phyloP scores from a whole-genome alignment of 2,329 filamentous ascomycete genomes.

The Bisporella sp. region DNA sequence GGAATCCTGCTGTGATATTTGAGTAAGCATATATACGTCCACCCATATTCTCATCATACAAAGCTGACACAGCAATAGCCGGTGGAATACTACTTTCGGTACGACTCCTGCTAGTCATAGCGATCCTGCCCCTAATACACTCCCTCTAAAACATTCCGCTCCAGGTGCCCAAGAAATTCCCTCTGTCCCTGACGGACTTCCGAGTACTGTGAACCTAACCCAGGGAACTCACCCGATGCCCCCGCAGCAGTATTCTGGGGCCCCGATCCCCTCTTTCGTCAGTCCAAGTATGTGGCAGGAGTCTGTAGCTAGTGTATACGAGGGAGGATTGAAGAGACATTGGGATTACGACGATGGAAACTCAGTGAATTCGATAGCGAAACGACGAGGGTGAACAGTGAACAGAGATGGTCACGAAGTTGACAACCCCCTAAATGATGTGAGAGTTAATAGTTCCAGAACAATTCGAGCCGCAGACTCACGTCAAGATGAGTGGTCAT shows the following conservation, averaged over 20 bases:
- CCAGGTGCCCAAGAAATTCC: slow-evolving; percentile 40
- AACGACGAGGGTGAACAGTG: slow-evolving; percentile 19
- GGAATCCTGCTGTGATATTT: slow-evolving; percentile 86
- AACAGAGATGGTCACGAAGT: background rate
- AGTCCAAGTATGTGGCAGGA: slow-evolving; percentile 70
- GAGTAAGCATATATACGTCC: slow-evolving; percentile 55
- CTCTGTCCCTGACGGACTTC: slow-evolving; percentile 40
- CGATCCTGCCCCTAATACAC: slow-evolving; percentile 27
- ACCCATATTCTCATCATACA: background rate
- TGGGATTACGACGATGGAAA: slow-evolving; percentile 41
- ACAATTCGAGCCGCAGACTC: too few species aligned
- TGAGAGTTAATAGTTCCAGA: too few species aligned
- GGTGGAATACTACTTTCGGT: slow-evolving; percentile 94
- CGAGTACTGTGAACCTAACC: slow-evolving; percentile 36
- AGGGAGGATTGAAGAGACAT: slow-evolving; percentile 53
- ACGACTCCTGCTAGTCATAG: slow-evolving; percentile 32
- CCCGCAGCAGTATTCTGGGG: slow-evolving; percentile 44
- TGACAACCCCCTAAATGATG: background rate
- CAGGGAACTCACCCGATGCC: slow-evolving; percentile 39
- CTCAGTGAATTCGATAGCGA: slow-evolving; percentile 9
- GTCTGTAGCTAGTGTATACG: slow-evolving; percentile 62
- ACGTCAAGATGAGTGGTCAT: too few species aligned
- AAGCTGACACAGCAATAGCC: slow-evolving; percentile 45
- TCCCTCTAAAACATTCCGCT: slow-evolving; percentile 28
- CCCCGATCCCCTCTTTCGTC: slow-evolving; percentile 52